Evolutionary conservation across 176 grass and related monocot genomes (phyloP).

Genomic region (Alopecurus myosuroides): DNA sequence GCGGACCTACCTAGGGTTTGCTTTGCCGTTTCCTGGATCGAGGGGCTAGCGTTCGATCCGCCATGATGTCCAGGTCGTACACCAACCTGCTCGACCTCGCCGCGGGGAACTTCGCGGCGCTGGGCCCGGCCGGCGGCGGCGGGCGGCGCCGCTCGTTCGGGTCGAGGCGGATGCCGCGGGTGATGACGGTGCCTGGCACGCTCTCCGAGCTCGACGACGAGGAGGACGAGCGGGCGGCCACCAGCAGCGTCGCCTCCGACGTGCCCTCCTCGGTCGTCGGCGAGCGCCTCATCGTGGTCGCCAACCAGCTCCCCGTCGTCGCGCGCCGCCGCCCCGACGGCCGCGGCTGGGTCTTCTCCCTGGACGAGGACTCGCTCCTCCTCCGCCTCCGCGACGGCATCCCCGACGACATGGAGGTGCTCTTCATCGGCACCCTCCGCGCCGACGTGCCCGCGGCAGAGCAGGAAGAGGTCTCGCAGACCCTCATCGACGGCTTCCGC

Average conservation of each 20-base stretch:
- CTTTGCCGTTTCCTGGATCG: constrained; percentile 5
- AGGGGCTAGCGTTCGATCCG: neutral
- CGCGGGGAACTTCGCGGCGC: constrained; percentile 66
- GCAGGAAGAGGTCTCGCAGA: constrained; percentile 78
- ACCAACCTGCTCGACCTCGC: constrained; percentile 85
- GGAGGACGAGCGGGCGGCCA: constrained; percentile 30
- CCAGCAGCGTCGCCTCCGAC: constrained; percentile 51
- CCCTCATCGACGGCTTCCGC: constrained; percentile 72
- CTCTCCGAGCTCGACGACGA: constrained; percentile 76
- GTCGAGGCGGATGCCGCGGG: constrained; percentile 55
- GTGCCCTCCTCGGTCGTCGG: constrained; percentile 45
- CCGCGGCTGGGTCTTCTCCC: constrained; percentile 61
- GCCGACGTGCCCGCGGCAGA: constrained; percentile 58
- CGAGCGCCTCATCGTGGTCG: constrained; percentile 76
- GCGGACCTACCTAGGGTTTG: constrained; percentile 29
- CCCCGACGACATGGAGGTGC: constrained; percentile 84
- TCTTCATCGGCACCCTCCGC: constrained; percentile 77
- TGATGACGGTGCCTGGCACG: constrained; percentile 81
- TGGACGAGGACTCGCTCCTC: constrained; percentile 88
- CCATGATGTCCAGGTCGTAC: constrained; percentile 88
- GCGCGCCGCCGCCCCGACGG: constrained; percentile 53
- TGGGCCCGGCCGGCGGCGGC: constrained; percentile 40
- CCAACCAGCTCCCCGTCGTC: constrained; percentile 74
- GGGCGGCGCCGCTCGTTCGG: constrained; percentile 32
- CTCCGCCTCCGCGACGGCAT: constrained; percentile 74